Percentiles rank a stretch among this genome's conserved stretches.
Conservation (phyloP, 371 early-diverging fungal genomes). For the Actinomortierella wolfii region DNA sequence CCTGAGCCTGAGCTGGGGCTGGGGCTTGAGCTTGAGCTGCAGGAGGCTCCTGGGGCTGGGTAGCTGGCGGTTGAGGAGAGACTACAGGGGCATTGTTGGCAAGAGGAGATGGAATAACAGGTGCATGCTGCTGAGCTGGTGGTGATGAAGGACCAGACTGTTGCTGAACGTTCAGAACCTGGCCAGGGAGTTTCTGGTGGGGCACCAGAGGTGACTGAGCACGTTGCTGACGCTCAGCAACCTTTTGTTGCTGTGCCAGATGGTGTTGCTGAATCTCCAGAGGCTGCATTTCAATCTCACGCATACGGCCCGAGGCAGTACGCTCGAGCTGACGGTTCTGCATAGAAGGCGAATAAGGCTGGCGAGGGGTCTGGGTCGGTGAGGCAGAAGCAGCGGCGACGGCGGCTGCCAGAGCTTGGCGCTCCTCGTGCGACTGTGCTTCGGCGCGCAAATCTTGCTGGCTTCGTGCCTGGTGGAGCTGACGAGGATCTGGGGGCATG, state of each 20-base stretch:
- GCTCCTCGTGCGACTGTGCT: too few species aligned
- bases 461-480: constrained; percentile 1
- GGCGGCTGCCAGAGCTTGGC: constrained; percentile 12
- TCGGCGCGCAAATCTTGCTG: too few species aligned
- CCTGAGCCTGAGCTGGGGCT: constrained; percentile 1
- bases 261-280: constrained; percentile 41
- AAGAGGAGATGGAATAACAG: too few species aligned
- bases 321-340: constrained; percentile 6
- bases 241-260: constrained; percentile 29
- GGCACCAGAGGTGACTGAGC: too few species aligned
- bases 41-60: background rate
- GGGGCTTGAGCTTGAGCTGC: constrained; percentile 3
- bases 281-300: constrained; percentile 42
- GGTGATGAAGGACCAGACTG: too few species aligned
- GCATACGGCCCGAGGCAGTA: background rate
- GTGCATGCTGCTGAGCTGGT: too few species aligned
- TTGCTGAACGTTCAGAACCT: too few species aligned
- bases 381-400: constrained; percentile 10
- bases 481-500: constrained; percentile 34
- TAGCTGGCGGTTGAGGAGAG: constrained; percentile 11
- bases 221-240: constrained; percentile 21
- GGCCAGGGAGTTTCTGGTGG: too few species aligned
- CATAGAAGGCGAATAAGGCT: constrained; percentile 10
- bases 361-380: constrained; percentile 14
- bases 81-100: constrained; percentile 3